Conservation (phyloP, 768 basidiomycete genomes). For the Suillus clintonianus region DNA sequence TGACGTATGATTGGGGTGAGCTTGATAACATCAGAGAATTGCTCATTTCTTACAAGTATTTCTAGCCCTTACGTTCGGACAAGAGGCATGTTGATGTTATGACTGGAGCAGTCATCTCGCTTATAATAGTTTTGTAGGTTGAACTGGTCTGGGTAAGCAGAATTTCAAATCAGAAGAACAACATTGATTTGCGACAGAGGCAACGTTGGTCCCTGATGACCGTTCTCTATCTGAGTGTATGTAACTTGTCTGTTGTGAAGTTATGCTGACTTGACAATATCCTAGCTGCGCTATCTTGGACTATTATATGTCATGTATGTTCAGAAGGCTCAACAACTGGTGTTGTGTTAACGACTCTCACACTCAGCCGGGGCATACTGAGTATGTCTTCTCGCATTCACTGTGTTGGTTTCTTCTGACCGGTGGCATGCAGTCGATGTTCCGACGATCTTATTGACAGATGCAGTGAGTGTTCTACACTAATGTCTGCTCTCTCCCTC, state of each 20-base stretch:
- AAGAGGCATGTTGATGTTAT: background rate
- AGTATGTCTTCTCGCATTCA: background rate
- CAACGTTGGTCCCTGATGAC: background rate
- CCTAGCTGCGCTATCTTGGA: background rate
- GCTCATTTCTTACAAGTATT: background rate
- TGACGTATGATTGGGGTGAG: background rate
- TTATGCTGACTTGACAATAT: background rate
- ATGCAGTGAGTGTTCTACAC: background rate
- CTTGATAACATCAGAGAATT: background rate
- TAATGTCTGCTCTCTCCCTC: background rate
- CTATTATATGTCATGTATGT: background rate
- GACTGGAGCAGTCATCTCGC: background rate
- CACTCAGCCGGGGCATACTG: background rate
- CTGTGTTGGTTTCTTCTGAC: background rate
- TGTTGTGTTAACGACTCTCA: background rate
- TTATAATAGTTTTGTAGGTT: background rate
- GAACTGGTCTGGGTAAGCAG: background rate
- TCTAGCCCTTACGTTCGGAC: background rate
- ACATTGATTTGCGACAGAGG: too few relatives aligned
- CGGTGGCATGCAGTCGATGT: background rate
- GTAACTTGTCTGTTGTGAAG: background rate
- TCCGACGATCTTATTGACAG: background rate
- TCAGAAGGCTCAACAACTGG: background rate
- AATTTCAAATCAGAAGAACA: background rate
- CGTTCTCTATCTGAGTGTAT: background rate